Percentiles rank a stretch among this genome's conserved stretches.
Evolutionary conservation across 352 stramenopile species (phyloP).

Genomic region (Phytophthora meadii): DNA sequence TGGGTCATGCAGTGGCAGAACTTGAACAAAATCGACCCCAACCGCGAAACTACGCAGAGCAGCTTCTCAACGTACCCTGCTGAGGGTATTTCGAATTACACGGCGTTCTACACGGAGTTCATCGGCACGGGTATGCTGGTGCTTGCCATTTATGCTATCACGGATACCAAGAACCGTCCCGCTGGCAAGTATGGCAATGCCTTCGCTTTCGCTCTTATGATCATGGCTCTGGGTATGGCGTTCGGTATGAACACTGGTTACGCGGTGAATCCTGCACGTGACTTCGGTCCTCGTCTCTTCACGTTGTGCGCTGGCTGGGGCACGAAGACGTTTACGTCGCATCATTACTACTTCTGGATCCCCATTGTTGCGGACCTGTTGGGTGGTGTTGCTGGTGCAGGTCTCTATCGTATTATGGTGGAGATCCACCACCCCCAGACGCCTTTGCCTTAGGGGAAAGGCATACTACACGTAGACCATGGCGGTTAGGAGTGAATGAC

Average conservation of each 20-base stretch:
- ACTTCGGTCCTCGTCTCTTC: constrained; percentile 54
- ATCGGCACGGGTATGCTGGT: constrained; percentile 62
- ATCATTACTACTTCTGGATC: constrained; percentile 61
- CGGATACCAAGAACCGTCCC: constrained; percentile 45
- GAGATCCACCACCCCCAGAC: constrained; percentile 49
- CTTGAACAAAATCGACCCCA: constrained; percentile 51
- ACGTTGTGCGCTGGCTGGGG: constrained; percentile 43
- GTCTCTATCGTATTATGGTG: constrained; percentile 45
- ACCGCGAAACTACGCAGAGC: constrained; percentile 43
- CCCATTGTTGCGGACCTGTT: constrained; percentile 45
- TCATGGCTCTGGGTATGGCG: constrained; percentile 62
- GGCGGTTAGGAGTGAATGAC: constrained; percentile 1
- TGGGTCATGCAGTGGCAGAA: constrained; percentile 57
- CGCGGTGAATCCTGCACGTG: constrained; percentile 55
- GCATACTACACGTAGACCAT: constrained; percentile 6
- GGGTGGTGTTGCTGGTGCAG: constrained; percentile 38
- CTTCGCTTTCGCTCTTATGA: constrained; percentile 47
- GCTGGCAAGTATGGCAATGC: constrained; percentile 15
- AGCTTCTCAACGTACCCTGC: constrained; percentile 57
- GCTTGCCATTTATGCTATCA: constrained; percentile 56
- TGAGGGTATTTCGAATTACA: constrained; percentile 45
- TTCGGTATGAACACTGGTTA: constrained; percentile 65
- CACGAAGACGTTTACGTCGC: constrained; percentile 47
- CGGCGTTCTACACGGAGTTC: constrained; percentile 62
- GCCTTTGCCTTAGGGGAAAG: constrained; percentile 8